A percentile compares a stretch with the other conserved stretches of the same genome.
These are phyloP conservation scores for Allantophomopsis lycopodina DNA, from an alignment of 2,329 filamentous ascomycete species.

Conservation along the genomic window DNA sequence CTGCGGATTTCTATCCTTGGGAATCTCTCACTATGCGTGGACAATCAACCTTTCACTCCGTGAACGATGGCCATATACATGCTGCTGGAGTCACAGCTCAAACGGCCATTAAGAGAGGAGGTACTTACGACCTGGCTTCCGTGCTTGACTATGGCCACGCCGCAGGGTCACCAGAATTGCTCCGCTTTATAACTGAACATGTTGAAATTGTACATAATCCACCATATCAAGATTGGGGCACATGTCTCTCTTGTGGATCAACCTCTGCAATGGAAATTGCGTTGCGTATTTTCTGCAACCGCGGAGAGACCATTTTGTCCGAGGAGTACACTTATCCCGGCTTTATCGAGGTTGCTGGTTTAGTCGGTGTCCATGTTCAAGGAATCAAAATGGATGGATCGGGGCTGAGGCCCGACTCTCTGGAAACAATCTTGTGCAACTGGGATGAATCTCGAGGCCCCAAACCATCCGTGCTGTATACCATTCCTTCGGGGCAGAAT, in stretches of 20 bases:
- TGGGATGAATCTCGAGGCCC: conserved; percentile 44
- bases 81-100: too few species aligned
- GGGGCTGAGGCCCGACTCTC: conserved; percentile 42
- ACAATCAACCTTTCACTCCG: too few species aligned
- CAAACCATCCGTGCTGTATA: conserved; percentile 54
- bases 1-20: too few species aligned
- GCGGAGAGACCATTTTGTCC: conserved; percentile 65
- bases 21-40: too few species aligned
- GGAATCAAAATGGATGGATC: conserved; percentile 49
- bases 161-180: conserved; percentile 70
- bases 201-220: conserved; percentile 80
- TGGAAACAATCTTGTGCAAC: conserved; percentile 45
- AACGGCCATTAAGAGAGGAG: too few species aligned
- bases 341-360: conserved; percentile 45
- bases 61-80: too few species aligned
- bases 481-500: conserved; percentile 57
- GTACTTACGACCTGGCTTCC: too few species aligned
- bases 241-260: conserved; percentile 67
- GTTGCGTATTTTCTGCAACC: conserved; percentile 62
- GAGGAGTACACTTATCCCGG: conserved; percentile 77
- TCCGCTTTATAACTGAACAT: conserved; percentile 83
- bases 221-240: conserved; percentile 80
- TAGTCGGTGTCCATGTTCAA: conserved; percentile 42
- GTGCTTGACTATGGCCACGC: too few species aligned
- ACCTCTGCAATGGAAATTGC: conserved; percentile 73